These are phyloP conservation scores for Rhizophagus sp. DNA, from an alignment of 192 early-diverging fungal species.

Conservation along the genomic window DNA sequence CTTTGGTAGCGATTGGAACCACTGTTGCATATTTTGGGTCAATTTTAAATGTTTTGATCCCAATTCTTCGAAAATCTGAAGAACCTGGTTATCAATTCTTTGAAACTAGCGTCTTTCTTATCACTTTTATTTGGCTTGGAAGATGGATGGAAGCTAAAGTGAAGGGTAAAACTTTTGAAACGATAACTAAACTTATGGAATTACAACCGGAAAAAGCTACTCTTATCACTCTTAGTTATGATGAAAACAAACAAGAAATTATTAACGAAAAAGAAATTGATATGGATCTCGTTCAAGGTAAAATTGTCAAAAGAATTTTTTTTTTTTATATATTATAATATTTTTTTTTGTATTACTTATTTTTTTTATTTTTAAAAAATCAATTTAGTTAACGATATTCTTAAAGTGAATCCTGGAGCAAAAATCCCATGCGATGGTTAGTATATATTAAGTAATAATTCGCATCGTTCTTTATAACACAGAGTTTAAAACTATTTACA, in stretches of 20 bases:
- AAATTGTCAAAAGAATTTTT: background rate
- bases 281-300: slow-evolving; percentile 59
- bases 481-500: background rate
- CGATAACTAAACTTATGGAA: slow-evolving; percentile 73
- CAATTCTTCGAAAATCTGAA: slow-evolving; percentile 21
- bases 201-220: slow-evolving; percentile 72
- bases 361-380: slow-evolving; percentile 10
- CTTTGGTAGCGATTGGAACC: slow-evolving; percentile 72
- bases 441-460: slow-evolving; percentile 22
- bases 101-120: slow-evolving; percentile 74
- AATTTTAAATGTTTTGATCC: slow-evolving; percentile 26
- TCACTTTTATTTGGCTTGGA: slow-evolving; percentile 81
- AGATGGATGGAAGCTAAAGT: slow-evolving; percentile 80
- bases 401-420: slow-evolving; percentile 67
- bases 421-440: slow-evolving; percentile 77
- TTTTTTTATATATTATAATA: background rate
- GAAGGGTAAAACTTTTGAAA: slow-evolving; percentile 77
- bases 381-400: slow-evolving; percentile 69
- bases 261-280: slow-evolving; percentile 50
- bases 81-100: slow-evolving; percentile 59
- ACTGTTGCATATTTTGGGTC: slow-evolving; percentile 67
- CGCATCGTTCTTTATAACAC: background rate
- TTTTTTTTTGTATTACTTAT: background rate
- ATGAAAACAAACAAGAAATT: slow-evolving; percentile 28
- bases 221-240: slow-evolving; percentile 45